A percentile compares a stretch with the other conserved stretches of the same genome.
Conservation (phyloP, 202 grass and related monocot species). For the Hordeum pubiflorum region DNA sequence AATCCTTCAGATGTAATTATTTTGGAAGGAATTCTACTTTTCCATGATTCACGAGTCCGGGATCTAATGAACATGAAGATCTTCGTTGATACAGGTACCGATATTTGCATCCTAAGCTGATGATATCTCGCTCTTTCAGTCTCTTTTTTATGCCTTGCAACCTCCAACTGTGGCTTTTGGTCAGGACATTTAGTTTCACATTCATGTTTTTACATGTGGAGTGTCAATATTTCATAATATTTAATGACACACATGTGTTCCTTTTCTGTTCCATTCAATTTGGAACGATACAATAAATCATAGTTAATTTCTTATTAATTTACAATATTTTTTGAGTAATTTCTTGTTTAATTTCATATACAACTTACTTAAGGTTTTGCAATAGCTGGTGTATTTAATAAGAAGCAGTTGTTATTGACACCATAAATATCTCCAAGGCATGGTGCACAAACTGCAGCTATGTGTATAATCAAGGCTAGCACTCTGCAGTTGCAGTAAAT, state of each 20-base stretch:
- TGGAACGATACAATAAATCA: not conserved
- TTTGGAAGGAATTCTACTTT: conserved; percentile 92
- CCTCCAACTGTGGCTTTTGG: not conserved
- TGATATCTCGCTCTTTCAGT: not conserved
- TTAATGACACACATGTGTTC: not conserved
- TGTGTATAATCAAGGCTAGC: not conserved
- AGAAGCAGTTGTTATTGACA: not conserved
- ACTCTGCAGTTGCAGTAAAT: not conserved
- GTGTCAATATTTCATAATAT: not conserved
- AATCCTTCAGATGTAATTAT: conserved; percentile 97
- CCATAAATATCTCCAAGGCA: not conserved
- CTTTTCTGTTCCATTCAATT: not conserved
- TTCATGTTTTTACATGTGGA: not conserved
- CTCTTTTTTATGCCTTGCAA: not conserved
- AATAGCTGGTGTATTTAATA: not conserved
- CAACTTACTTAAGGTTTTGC: not conserved
- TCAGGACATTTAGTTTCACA: not conserved
- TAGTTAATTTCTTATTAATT: not conserved
- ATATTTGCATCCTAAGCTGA: conserved; percentile 6
- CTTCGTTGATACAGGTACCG: conserved; percentile 85
- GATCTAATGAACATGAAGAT: conserved; percentile 98
- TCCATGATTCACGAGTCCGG: conserved; percentile 83
- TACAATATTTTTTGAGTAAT: not conserved
- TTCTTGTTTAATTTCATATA: not conserved
- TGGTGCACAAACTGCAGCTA: not conserved